Base-by-base conservation (phyloP, 192 early-diverging fungal species). In the Umbelopsis sp. region DNA sequence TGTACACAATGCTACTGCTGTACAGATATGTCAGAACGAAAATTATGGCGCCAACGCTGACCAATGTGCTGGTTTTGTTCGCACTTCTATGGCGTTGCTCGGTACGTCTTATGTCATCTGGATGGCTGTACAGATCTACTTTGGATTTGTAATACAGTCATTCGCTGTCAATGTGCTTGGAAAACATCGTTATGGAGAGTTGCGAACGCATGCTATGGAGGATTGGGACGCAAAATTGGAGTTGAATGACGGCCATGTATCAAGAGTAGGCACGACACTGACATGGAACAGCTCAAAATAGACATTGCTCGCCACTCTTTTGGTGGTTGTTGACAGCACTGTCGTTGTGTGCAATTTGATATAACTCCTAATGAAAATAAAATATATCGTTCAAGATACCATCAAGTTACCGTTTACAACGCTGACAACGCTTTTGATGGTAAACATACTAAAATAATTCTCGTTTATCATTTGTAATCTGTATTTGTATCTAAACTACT, bases 161-260 rank as follows among this genome's bases (percentile, higher is more conserved):
- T 73, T 35, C 18, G 47, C 65, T 1, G 21, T 73, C 6, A 51
- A 35, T 15, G 66, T 55, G 21, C 48, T 67, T 25, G 65, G 71
- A 11, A 64, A 49, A 15, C 64, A 65, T 15, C n/a, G 71, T 12
- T 73, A 73, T 65, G 49, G 49, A 41, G 66, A 41, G 16, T 51
- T 73, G 22, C 66, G 66, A 18, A 65, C 66, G 15, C 21, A 49
- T 16, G 66, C 49, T 49, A 45, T 73, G 18, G 22, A 35, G 1
- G 71, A 73, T 15, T 73, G 71, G 71, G 71, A 73, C 25, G 51
- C 64, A 16, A 65, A 55, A 18, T 15, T 73, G 23, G 71, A 73
- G 4, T 27, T 55, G 50, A 67, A 50, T 25, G 64, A 49, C 25
- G 48, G 61, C 2, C 55, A 61, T 3, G 55, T 61, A 35, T 61